Evolutionary conservation across 177 flowering plant species (phyloP).

Genomic region (Telopea speciosissima): DNA sequence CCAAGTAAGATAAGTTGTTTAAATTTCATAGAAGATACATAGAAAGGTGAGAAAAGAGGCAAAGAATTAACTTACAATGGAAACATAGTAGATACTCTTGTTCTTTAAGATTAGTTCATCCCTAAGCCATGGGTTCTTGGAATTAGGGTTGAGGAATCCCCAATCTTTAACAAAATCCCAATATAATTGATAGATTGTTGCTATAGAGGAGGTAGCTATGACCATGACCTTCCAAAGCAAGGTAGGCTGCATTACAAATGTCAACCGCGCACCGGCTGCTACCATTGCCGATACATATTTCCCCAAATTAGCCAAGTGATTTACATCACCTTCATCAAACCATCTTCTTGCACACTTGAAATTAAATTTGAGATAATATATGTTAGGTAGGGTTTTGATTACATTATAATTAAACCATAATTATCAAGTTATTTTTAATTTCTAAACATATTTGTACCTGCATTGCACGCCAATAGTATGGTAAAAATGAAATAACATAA

Average conservation of each 20-base stretch:
- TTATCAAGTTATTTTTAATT: too few relatives aligned
- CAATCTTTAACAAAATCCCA: slow-evolving; percentile 98
- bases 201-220: slow-evolving; percentile 58
- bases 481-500: slow-evolving; percentile 86
- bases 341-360: slow-evolving; percentile 89
- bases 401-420: too few relatives aligned
- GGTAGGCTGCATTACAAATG: slow-evolving; percentile 48
- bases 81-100: slow-evolving; percentile 62
- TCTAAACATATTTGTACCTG: slow-evolving; percentile 47
- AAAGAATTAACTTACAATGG: slow-evolving; percentile 57
- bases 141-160: slow-evolving; percentile 68
- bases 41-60: not conserved
- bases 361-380: not conserved
- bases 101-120: slow-evolving; percentile 72
- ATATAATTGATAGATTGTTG: slow-evolving; percentile 80
- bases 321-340: slow-evolving; percentile 63
- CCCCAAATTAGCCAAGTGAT: slow-evolving; percentile 86
- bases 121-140: slow-evolving; percentile 76
- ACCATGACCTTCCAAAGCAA: slow-evolving; percentile 54
- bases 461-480: slow-evolving; percentile 98
- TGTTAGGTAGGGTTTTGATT: too few relatives aligned
- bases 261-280: slow-evolving; percentile 89
- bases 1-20: too few relatives aligned
- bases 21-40: too few relatives aligned
- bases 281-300: slow-evolving; percentile 98